A percentile compares a stretch with the other conserved stretches of the same genome.
Conservation (phyloP, 495 filamentous ascomycete species). For the Bacidia rubella region DNA sequence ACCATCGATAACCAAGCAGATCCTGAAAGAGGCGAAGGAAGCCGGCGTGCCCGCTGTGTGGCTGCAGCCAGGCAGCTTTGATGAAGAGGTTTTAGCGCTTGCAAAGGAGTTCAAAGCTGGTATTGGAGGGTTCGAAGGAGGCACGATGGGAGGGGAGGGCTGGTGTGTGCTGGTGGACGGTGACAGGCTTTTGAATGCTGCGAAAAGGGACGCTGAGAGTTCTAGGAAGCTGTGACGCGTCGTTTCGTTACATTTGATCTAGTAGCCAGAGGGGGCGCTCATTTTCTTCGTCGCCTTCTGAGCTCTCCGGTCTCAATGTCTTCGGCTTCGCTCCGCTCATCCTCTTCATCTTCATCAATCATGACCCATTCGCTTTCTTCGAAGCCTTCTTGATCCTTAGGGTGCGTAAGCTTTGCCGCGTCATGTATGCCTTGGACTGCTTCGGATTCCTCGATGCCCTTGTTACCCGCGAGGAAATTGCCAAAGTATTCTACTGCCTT, state of each 20-base stretch:
- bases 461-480: slow-evolving; percentile 47
- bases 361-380: slow-evolving; percentile 8
- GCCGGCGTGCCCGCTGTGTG: slow-evolving; percentile 72
- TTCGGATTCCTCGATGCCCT: slow-evolving; percentile 16
- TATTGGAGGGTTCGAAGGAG: slow-evolving; percentile 47
- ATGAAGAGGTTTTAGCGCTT: slow-evolving; percentile 56
- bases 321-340: neutral
- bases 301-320: neutral
- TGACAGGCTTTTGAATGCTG: slow-evolving; percentile 50
- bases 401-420: neutral
- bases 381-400: neutral
- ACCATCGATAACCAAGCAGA: slow-evolving; percentile 51
- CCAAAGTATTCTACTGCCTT: slow-evolving; percentile 71
- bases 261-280: neutral
- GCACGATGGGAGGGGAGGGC: slow-evolving; percentile 55
- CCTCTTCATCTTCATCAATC: slow-evolving; percentile 3
- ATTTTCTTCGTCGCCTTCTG: neutral
- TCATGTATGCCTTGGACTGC: slow-evolving; percentile 1
- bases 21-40: slow-evolving; percentile 67
- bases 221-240: neutral
- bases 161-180: slow-evolving; percentile 92
- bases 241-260: neutral
- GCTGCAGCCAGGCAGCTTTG: slow-evolving; percentile 83
- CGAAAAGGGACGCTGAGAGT: slow-evolving; percentile 28
- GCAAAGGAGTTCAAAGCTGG: slow-evolving; percentile 56